A percentile compares a stretch with the other conserved stretches of the same genome.
Conservation (phyloP, 441 rosid genomes). For the Pelargonium citronellum region DNA sequence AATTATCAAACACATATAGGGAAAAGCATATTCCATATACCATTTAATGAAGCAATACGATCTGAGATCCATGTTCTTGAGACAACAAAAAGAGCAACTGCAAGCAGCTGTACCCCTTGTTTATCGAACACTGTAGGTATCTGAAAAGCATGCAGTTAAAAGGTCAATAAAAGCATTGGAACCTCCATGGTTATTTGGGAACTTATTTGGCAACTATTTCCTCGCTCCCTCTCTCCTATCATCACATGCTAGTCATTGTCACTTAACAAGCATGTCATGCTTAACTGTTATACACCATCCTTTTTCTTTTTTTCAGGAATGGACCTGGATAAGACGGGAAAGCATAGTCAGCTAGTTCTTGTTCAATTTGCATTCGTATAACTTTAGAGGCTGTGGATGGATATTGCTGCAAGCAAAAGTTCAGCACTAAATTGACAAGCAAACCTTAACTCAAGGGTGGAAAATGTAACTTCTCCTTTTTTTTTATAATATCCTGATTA, state of each 20-base stretch:
- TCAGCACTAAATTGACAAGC: neutral
- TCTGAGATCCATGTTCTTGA: conserved; percentile 95
- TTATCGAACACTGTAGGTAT: conserved; percentile 81
- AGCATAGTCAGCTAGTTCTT: neutral
- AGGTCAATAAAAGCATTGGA: neutral
- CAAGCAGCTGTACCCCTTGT: conserved; percentile 88
- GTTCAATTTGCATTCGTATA: neutral
- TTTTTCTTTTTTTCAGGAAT: neutral
- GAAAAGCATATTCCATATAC: conserved; percentile 31
- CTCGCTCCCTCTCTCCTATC: neutral
- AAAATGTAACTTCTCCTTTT: neutral
- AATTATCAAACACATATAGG: conserved; percentile 14
- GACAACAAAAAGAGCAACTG: conserved; percentile 79
- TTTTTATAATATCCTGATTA: neutral
- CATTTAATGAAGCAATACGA: conserved; percentile 93
- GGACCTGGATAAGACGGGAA: neutral
- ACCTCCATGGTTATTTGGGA: neutral
- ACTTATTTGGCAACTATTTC: neutral
- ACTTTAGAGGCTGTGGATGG: neutral
- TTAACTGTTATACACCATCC: neutral
- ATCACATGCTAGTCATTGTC: neutral
- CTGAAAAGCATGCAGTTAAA: conserved; percentile 39
- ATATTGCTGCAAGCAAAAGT: neutral
- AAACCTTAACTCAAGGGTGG: neutral
- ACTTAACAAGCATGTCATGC: conserved; percentile 1